These are phyloP conservation scores for Chimonanthus salicifolius DNA, from an alignment of 164 flowering plant genomes.

Conservation along the genomic window DNA sequence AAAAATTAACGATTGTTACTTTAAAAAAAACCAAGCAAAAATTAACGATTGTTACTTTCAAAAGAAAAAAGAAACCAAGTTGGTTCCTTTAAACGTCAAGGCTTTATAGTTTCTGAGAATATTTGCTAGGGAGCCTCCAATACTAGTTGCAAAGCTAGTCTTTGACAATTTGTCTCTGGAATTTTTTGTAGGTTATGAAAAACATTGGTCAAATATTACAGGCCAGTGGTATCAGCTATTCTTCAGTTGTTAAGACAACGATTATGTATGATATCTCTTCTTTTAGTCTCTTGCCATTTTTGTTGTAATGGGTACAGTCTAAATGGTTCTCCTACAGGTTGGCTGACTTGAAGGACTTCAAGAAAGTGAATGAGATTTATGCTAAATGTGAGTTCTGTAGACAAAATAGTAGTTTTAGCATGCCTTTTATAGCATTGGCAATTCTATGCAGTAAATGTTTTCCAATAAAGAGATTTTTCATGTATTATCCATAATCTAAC, in stretches of 20 bases:
- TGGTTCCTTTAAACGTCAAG: neutral
- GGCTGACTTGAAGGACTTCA: slow-evolving; percentile 96
- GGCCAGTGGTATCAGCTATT: slow-evolving; percentile 83
- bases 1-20: too few species aligned
- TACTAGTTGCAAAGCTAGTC: neutral
- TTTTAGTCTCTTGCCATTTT: slow-evolving; percentile 2
- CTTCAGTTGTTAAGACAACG: slow-evolving; percentile 93
- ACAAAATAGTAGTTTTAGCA: neutral
- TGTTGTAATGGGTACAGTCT: neutral
- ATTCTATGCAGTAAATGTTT: neutral
- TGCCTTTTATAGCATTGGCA: neutral
- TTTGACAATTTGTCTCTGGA: neutral
- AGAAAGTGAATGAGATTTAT: slow-evolving; percentile 92
- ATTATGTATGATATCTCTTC: slow-evolving; percentile 48
- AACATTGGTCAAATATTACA: slow-evolving; percentile 94
- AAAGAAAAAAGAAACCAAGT: neutral
- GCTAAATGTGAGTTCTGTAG: slow-evolving; percentile 72
- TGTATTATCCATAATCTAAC: neutral
- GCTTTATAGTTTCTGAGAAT: neutral
- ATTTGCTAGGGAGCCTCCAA: neutral
- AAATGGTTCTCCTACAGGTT: slow-evolving; percentile 44
- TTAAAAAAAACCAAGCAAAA: too few species aligned
- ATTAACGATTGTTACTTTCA: too few species aligned
- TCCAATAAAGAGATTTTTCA: neutral
- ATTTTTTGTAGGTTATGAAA: slow-evolving; percentile 54